Conservation (phyloP, 805 yeast genomes). For the Grigorovia jiainica region DNA sequence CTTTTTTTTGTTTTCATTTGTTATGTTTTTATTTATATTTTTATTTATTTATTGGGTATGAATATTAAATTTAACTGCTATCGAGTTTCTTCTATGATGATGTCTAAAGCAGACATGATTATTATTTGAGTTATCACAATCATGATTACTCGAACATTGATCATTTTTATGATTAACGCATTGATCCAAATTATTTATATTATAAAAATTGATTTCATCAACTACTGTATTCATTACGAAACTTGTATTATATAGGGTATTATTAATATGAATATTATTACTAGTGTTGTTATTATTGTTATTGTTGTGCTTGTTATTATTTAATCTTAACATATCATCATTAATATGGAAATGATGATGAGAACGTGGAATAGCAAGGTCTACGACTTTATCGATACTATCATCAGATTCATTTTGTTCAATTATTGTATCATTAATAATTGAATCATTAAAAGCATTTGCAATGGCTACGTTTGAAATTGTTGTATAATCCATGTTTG, state of each 20-base stretch:
- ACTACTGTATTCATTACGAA: not conserved
- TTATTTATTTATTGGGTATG: not conserved
- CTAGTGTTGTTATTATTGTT: not conserved
- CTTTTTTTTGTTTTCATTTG: not conserved
- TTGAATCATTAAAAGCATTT: too few species aligned
- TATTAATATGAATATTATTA: too few species aligned
- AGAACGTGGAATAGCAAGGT: too few species aligned
- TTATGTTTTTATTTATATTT: not conserved
- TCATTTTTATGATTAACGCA: not conserved
- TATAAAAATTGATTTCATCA: not conserved
- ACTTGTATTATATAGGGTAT: not conserved
- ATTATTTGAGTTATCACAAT: slow-evolving; percentile 5
- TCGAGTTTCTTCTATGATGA: slow-evolving; percentile 27
- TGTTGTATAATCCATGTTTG: too few species aligned
- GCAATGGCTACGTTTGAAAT: too few species aligned
- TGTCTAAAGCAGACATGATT: slow-evolving; percentile 19
- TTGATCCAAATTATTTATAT: not conserved
- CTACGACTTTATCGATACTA: too few species aligned
- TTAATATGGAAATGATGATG: too few species aligned
- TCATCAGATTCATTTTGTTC: too few species aligned
- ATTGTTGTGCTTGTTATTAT: not conserved
- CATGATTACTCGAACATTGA: not conserved
- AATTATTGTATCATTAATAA: too few species aligned
- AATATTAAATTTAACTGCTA: slow-evolving; percentile 19
- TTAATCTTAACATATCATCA: too few species aligned